Conservation (phyloP, 139 green algal species). For the Astrephomene gubernaculifera region DNA sequence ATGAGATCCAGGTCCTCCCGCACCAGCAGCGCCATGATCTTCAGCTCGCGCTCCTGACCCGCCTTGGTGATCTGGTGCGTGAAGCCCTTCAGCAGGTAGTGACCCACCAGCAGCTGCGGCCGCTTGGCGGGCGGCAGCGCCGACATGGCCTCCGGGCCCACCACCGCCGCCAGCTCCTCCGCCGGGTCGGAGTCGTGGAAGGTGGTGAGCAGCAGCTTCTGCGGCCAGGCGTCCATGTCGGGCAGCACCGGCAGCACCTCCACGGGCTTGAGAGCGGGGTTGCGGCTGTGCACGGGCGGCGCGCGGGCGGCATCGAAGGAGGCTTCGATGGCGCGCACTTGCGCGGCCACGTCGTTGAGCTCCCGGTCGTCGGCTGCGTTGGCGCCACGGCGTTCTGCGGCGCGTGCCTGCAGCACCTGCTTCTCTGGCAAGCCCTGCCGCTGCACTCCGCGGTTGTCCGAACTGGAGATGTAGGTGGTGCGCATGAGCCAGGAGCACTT, state of each 20-base stretch:
- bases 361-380: conserved; percentile 5
- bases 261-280: conserved; percentile 62
- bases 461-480: conserved; percentile 43
- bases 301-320: conserved; percentile 71
- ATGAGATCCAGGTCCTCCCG: conserved; percentile 25
- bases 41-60: conserved; percentile 23
- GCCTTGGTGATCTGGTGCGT: conserved; percentile 21
- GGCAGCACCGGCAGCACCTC: conserved; percentile 68
- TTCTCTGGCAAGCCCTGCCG: conserved; percentile 41
- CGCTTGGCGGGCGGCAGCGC: conserved; percentile 1
- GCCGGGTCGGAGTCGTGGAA: conserved; percentile 52
- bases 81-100: conserved; percentile 48
- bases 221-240: conserved; percentile 50
- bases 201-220: conserved; percentile 52
- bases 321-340: conserved; percentile 56
- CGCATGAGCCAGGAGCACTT: conserved; percentile 46
- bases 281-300: conserved; percentile 68
- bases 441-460: conserved; percentile 20
- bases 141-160: neutral
- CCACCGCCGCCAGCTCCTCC: conserved; percentile 3
- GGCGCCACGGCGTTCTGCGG: conserved; percentile 24
- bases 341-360: conserved; percentile 34
- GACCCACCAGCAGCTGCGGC: conserved; percentile 37
- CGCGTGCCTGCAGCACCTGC: conserved; percentile 38
- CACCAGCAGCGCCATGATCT: conserved; percentile 49